phyloP scores from a whole-genome alignment of 495 filamentous ascomycete genomes.

The Lasiosphaeria ovina region DNA sequence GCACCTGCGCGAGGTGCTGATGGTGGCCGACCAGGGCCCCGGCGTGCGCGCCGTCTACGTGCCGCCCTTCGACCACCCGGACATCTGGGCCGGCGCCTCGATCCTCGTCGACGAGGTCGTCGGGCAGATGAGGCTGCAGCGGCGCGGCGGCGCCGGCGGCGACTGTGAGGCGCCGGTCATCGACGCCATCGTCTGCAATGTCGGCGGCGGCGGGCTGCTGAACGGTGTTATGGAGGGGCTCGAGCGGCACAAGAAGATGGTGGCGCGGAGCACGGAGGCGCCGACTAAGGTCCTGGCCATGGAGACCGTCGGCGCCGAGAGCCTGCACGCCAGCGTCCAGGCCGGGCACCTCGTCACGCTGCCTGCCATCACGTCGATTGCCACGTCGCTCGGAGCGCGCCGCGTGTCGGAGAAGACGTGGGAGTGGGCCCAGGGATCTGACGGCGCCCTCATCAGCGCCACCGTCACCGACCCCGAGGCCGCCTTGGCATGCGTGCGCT shows the following conservation, averaged over 20 bases:
- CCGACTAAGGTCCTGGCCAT: conserved; percentile 66
- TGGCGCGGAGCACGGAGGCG: conserved; percentile 18
- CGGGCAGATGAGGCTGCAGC: conserved; percentile 49
- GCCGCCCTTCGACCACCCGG: conserved; percentile 83
- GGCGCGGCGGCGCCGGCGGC: conserved; percentile 11
- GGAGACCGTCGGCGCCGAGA: conserved; percentile 79
- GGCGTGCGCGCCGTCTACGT: conserved; percentile 68
- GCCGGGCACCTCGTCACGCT: conserved; percentile 64
- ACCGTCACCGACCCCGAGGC: conserved; percentile 81
- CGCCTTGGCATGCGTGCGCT: conserved; percentile 66
- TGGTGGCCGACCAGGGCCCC: conserved; percentile 37
- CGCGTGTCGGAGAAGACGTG: conserved; percentile 72
- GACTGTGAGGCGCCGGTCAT: conserved; percentile 20
- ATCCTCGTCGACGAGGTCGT: conserved; percentile 74
- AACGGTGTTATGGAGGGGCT: conserved; percentile 76
- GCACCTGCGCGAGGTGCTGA: conserved; percentile 61
- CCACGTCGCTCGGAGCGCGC: conserved; percentile 73
- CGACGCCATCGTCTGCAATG: conserved; percentile 75
- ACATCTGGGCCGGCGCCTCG: conserved; percentile 78
- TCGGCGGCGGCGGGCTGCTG: conserved; percentile 87
- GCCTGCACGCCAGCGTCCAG: conserved; percentile 58
- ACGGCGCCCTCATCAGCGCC: conserved; percentile 56
- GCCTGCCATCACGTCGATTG: conserved; percentile 74
- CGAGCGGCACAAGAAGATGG: conserved; percentile 42
- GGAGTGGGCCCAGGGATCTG: conserved; percentile 50